Evolutionary conservation across 768 basidiomycete species (phyloP), one percentile per base, ranked within the genome.

Genomic region (Cystofilobasidium capitatum): DNA sequence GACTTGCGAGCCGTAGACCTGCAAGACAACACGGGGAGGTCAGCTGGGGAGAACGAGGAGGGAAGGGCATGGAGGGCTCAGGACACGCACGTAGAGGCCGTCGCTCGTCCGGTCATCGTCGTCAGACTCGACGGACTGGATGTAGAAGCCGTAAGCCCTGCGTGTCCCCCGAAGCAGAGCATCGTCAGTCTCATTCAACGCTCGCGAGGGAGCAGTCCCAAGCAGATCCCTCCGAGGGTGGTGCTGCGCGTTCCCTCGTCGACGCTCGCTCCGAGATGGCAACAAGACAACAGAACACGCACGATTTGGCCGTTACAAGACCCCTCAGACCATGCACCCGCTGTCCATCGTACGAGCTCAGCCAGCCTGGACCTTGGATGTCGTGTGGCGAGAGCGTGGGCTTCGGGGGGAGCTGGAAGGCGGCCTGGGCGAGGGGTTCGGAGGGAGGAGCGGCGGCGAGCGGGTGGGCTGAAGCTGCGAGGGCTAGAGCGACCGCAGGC

Each of bases 101-200:
- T 62, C 61, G 16, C 42, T 45, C 22, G 61, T 62, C 31, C 42
- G 24, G 22, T 62, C 61, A 22, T 62, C 61, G n/a, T 44, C 33
- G 31, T 62, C 61, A 13, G 31, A 45, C 29, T 35, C 44, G 33
- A 62, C 33, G 17, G 61, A 62, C 22, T 62, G 61, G 20, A 62
- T 47, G 22, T 47, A 62, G 31, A 62, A 62, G 40, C 61, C 61
- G 13, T 44, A 45, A 22, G 44, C 22, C 22, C 61, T 62, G 45
- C n/a, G n/a, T n/a, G n/a, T n/a, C n/a, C n/a, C 10, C 12, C 6
- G 45, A 47, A 24, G 20, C 12, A 47, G 24, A 42, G 40, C 40
- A 10, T 10, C 40, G 20, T 10, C 10, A 42, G 20, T 42, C 40
- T 10, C 10, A 42, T 20, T n/a, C n/a, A n/a, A 42, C 40, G 10